Percentiles rank a stretch among this genome's conserved stretches.
Conservation (phyloP, 176 grass and related monocot species). For the Cenchrus purpureus region DNA sequence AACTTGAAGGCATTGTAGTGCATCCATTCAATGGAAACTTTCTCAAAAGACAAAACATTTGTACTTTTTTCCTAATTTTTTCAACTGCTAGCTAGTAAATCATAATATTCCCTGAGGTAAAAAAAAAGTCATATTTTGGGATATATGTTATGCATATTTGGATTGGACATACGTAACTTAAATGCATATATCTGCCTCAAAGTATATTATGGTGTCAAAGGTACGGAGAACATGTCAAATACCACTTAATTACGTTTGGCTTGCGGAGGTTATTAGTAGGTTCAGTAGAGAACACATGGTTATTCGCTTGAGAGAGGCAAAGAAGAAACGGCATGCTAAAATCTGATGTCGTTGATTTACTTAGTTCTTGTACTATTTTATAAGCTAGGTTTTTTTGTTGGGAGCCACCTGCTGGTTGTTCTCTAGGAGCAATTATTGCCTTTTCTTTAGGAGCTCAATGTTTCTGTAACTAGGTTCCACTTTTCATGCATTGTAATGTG, state of each 20-base stretch:
- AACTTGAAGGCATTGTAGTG: neutral
- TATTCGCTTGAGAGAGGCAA: neutral
- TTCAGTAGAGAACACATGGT: neutral
- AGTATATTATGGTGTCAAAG: neutral
- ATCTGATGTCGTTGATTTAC: neutral
- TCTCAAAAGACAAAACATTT: neutral
- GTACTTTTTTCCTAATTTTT: neutral
- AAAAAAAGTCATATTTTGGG: neutral
- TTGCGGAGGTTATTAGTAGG: neutral
- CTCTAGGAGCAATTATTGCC: neutral
- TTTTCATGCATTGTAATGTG: neutral
- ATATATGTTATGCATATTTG: neutral
- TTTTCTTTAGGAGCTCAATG: neutral
- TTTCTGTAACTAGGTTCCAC: neutral
- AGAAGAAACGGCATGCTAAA: neutral
- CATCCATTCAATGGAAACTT: constrained; percentile 3
- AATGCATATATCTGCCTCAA: neutral
- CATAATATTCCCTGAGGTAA: neutral
- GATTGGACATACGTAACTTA: neutral
- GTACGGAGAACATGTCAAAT: neutral
- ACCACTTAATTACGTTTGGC: neutral
- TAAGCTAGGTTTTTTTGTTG: neutral
- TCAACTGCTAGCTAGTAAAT: neutral
- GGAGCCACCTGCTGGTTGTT: neutral
- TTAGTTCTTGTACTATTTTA: neutral